Percentiles rank a stretch among this genome's conserved stretches.
Conservation (phyloP, 768 basidiomycete species). For the Boletus fagicola region DNA sequence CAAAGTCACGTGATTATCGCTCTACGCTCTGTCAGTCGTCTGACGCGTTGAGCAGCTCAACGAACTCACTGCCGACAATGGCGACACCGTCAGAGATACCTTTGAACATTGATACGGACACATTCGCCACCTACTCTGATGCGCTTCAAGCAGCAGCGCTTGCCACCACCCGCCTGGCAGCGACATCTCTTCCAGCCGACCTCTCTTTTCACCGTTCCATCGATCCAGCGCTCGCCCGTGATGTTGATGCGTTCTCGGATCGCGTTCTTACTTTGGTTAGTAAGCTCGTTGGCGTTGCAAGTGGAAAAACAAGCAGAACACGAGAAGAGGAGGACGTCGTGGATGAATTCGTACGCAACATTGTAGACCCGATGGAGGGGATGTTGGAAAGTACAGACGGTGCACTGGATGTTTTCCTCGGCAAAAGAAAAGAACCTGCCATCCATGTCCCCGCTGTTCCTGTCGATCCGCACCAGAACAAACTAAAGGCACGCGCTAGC, state of each 20-base stretch:
- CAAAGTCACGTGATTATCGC: constrained; percentile 16
- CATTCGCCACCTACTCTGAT: constrained; percentile 55
- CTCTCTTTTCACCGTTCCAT: constrained; percentile 89
- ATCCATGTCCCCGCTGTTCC: constrained; percentile 52
- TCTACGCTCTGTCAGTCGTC: neutral
- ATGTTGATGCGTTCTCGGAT: constrained; percentile 67
- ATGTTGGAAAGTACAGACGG: constrained; percentile 85
- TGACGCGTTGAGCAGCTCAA: neutral
- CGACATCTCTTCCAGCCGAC: constrained; percentile 63
- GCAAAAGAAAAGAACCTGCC: constrained; percentile 63
- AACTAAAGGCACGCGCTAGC: constrained; percentile 32
- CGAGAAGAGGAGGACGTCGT: constrained; percentile 76
- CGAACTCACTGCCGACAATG: constrained; percentile 12
- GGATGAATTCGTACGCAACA: constrained; percentile 73
- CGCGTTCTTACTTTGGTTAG: constrained; percentile 67
- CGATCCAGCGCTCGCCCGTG: constrained; percentile 63
- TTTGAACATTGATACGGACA: constrained; percentile 19
- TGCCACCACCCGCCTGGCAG: constrained; percentile 60
- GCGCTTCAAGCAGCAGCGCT: constrained; percentile 61
- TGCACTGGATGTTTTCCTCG: constrained; percentile 74
- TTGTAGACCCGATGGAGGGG: constrained; percentile 84
- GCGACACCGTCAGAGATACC: neutral
- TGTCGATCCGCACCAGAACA: constrained; percentile 15
- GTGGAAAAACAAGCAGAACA: constrained; percentile 40
- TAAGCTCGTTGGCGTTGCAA: constrained; percentile 53